These are phyloP conservation scores for Annulohypoxylon moriforme DNA, from an alignment of 495 filamentous ascomycete species.

Conservation along the genomic window DNA sequence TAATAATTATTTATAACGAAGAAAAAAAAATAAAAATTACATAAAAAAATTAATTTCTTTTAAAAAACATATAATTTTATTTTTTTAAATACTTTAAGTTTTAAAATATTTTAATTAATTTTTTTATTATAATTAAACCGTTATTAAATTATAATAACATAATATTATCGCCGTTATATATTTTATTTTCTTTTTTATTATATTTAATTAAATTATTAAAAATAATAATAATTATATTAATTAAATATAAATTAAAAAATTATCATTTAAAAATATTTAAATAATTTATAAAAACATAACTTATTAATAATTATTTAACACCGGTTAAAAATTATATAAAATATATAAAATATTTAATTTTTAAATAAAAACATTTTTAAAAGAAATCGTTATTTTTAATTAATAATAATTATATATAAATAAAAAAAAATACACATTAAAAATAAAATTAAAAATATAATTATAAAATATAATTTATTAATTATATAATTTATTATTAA, in stretches of 20 bases:
- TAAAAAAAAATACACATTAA: neutral
- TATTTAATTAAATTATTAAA: conserved; percentile 1
- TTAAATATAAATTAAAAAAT: neutral
- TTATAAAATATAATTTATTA: neutral
- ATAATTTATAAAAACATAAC: neutral
- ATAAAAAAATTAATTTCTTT: neutral
- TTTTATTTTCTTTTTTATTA: neutral
- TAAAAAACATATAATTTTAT: neutral
- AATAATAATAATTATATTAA: neutral
- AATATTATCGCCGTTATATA: neutral
- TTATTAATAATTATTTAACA: neutral
- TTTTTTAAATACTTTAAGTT: neutral
- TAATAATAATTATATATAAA: neutral
- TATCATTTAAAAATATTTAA: neutral
- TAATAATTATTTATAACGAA: neutral
- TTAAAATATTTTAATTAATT: neutral
- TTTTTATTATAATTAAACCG: neutral
- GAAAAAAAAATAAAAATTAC: neutral
- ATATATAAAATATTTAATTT: neutral
- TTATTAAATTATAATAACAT: neutral
- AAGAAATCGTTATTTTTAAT: neutral
- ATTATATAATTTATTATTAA: neutral
- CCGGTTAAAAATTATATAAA: neutral
- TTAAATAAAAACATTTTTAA: neutral
- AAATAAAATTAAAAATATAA: conserved; percentile 1